Evolutionary conservation across 306 rosid species (phyloP), one percentile per base, ranked within the genome.

Genomic region (Cicer judaicum): DNA sequence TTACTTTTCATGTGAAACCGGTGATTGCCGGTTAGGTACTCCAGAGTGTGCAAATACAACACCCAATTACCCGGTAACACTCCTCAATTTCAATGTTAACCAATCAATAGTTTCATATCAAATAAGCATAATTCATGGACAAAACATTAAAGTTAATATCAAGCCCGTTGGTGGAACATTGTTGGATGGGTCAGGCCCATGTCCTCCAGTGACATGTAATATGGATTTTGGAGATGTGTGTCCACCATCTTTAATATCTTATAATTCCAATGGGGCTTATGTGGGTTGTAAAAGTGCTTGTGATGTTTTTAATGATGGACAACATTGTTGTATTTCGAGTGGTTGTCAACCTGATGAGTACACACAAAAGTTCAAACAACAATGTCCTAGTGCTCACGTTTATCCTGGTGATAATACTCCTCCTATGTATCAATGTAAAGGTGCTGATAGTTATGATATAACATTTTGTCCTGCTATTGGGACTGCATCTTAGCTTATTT

Each of bases 1-100:
- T 1, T 66, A 73, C 16, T 86, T 84, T 55, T 76, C 86, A 7
- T 91, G 96, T 11, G 79, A 24, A 43, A 88, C 91, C 0, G 93
- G 81, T 16, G 96, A 91, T 8, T 89, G 86, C 10, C 68, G 81
- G 0, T 54, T 60, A 0, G 86, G 86, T 7, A 64, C 6, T 2
- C 0, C 1, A 9, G 4, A 9, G 0, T 84, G 88, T 56, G 66
- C 61, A 1, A 70, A 48, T 6, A 46, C 82, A 3, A 24, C 43
- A 36, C 88, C 90, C 11, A 11, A 50, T 2, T 34, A 16, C 42
- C 90, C 86, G 0, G 78, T 47, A 1, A 79, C 90, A 1, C 68
- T 72, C 1, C 66, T 85, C 40, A 79, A 75, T 19, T 76, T 86
- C 4, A 19, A 8, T 5, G 21, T 86, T 10, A 71, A 72, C 24